Evolutionary conservation across 2,329 filamentous ascomycete species (phyloP).

Genomic region (Colletotrichum tropicale): DNA sequence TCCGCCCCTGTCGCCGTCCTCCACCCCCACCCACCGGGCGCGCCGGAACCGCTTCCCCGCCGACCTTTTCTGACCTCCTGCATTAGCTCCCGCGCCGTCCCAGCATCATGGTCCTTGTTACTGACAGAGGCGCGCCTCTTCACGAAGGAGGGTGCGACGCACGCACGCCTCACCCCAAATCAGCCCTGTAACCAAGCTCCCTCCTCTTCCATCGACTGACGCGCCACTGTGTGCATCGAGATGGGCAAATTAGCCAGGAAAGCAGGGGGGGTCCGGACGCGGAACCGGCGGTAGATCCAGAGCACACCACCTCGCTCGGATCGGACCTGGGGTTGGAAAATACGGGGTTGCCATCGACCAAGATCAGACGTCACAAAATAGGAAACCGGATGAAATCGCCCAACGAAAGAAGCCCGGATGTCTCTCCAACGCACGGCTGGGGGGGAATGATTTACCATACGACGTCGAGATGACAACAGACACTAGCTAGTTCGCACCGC

Average conservation of each 20-base stretch:
- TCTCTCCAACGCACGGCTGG: not conserved
- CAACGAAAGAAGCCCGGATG: not conserved
- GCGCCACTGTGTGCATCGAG: not conserved
- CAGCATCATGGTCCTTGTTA: not conserved
- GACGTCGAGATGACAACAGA: not conserved
- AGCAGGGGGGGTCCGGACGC: not conserved
- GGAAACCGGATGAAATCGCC: not conserved
- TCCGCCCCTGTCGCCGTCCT: not conserved
- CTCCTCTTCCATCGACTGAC: not conserved
- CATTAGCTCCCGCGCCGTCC: conserved; percentile 14
- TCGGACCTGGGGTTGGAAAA: not conserved
- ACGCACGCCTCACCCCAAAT: not conserved
- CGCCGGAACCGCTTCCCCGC: not conserved
- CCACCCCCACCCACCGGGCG: not conserved
- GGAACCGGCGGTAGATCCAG: not conserved
- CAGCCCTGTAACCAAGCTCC: not conserved
- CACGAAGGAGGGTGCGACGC: not conserved
- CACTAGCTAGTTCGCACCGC: not conserved
- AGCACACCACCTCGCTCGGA: not conserved
- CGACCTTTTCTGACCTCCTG: not conserved
- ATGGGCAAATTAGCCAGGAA: not conserved
- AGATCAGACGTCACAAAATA: not conserved
- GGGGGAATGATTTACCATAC: not conserved
- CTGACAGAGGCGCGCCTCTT: not conserved
- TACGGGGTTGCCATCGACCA: not conserved